Evolutionary conservation across 192 early-diverging fungal genomes (phyloP).

Genomic region (Gamsiella multidivaricata): DNA sequence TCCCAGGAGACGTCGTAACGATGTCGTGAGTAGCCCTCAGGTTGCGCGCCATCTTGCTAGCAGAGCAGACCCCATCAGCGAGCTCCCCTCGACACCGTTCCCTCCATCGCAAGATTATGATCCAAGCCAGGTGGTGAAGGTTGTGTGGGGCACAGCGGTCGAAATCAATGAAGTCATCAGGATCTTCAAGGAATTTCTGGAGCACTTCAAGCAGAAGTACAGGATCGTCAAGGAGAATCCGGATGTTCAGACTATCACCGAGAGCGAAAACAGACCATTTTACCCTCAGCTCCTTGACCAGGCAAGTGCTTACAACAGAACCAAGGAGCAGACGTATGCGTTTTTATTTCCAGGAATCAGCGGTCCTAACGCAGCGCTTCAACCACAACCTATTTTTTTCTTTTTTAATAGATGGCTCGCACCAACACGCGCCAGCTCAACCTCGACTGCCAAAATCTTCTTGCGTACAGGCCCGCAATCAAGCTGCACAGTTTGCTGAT

Average conservation of each 20-base stretch:
- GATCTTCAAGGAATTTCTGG: slow-evolving; percentile 85
- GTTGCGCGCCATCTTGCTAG: slow-evolving; percentile 40
- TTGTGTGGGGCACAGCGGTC: slow-evolving; percentile 96
- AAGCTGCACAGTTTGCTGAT: slow-evolving; percentile 88
- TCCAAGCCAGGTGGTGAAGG: slow-evolving; percentile 37
- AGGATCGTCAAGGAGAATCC: slow-evolving; percentile 57
- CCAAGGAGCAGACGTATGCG: not conserved
- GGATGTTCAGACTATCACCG: slow-evolving; percentile 26
- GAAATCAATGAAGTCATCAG: slow-evolving; percentile 86
- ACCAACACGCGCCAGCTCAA: slow-evolving; percentile 80
- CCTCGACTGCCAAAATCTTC: slow-evolving; percentile 88
- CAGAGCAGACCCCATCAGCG: slow-evolving; percentile 31
- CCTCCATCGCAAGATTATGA: slow-evolving; percentile 41
- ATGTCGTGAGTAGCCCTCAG: slow-evolving; percentile 48
- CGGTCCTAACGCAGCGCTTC: not conserved
- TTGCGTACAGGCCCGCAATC: slow-evolving; percentile 69
- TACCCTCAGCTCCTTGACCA: slow-evolving; percentile 79
- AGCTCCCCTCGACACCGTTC: slow-evolving; percentile 24
- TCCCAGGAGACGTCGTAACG: slow-evolving; percentile 36
- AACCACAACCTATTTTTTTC: not conserved
- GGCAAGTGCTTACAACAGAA: slow-evolving; percentile 31
- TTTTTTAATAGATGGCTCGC: slow-evolving; percentile 69
- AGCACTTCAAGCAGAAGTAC: slow-evolving; percentile 71
- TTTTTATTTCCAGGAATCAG: not conserved
- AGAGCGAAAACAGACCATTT: slow-evolving; percentile 71